These are phyloP conservation scores for Cymbopogon flexuosus DNA, from an alignment of 202 grass and related monocot species.

Conservation along the genomic window DNA sequence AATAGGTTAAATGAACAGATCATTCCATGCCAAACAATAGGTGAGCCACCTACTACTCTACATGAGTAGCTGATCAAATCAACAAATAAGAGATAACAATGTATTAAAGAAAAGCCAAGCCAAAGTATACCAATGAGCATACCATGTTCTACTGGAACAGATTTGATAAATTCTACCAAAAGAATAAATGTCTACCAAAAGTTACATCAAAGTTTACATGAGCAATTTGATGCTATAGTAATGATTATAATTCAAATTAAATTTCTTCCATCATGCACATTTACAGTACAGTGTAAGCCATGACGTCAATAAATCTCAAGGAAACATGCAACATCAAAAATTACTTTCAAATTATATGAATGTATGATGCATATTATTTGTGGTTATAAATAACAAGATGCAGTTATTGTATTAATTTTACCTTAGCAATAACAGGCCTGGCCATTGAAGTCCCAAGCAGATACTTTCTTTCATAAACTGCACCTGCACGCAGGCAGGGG, in stretches of 20 bases:
- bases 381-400: neutral
- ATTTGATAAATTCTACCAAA: neutral
- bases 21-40: neutral
- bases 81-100: neutral
- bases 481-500: slow-evolving; percentile 82
- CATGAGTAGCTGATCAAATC: neutral
- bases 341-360: neutral
- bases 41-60: neutral
- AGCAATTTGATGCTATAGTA: neutral
- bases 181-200: neutral
- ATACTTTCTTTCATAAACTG: slow-evolving; percentile 98
- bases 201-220: neutral
- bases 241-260: neutral
- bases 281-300: neutral
- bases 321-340: neutral
- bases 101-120: neutral
- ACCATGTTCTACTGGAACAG: neutral
- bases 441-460: slow-evolving; percentile 96
- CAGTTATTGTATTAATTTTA: slow-evolving; percentile 18
- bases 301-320: neutral
- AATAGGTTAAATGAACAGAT: neutral
- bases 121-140: neutral
- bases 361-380: neutral
- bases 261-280: neutral
- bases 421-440: slow-evolving; percentile 97